Base-by-base conservation (phyloP, 2,329 filamentous ascomycete species). In the Talaromyces funiculosus region DNA sequence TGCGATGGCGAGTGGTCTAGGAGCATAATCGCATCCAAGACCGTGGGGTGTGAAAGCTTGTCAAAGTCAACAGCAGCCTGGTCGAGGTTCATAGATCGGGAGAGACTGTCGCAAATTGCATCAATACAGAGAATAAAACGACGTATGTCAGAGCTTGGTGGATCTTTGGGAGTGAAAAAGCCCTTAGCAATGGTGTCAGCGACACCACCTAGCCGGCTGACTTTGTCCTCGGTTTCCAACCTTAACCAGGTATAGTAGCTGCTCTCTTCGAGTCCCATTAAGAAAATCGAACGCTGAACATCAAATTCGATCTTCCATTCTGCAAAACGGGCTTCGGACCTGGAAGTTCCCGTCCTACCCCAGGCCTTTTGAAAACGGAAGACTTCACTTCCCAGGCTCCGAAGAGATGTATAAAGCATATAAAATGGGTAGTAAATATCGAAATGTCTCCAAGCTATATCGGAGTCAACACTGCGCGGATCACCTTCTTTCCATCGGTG, bases 381-480 rank as follows among this genome's bases (percentile, higher is more conserved):
- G 18, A 16, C 43, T 20, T 16, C 62, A 61, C 4, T 38, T 3
- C 16, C 8, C 12, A 63, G 14, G 18, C 14, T 9, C 45, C n/a
- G 33, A 22, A 26, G 6, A 37, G 45, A 45, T 18, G 40, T 14
- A n/a, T 40, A 29, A 37, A 45, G 26, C 2, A 67, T 49, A 5
- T 67, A 60, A 33, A 71, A 67, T 16, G 67, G 67, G 16, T 68
- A 67, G 31, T 67, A 55, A 40, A 67, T 61, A 63, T 72, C 69
- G 18, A 72, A 64, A 33, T 72, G 70, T 24, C 65, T 66, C 70
- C 67, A 71, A 60, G 66, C 60, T 31, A 66, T 66, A 60, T 65
- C 54, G 22, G 62, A 58, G 24, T 57, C 9, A 12, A 53, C 35
- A 54, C 54, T 61, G 38, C 57, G 57, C 18, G 61, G 47, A 45